These are phyloP conservation scores for Domatiomyces globalis DNA, from an alignment of 2,329 filamentous ascomycete species.

Conservation along the genomic window DNA sequence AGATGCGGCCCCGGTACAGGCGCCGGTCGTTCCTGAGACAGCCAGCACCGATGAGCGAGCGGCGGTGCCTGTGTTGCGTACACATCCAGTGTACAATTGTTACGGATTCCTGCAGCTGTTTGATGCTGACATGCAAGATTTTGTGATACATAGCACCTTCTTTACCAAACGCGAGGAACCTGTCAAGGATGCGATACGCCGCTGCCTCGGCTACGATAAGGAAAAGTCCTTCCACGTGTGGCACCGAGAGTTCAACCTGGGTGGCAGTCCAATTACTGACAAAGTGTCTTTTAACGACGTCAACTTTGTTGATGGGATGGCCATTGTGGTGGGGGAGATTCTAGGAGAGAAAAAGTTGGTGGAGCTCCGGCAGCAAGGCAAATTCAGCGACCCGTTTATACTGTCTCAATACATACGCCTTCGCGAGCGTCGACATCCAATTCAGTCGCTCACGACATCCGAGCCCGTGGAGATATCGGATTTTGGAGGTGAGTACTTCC, in stretches of 20 bases:
- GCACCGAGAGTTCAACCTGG: conserved; percentile 24
- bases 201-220: conserved; percentile 25
- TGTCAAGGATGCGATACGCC: conserved; percentile 29
- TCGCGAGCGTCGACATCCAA: conserved; percentile 13
- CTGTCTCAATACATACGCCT: conserved; percentile 10
- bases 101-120: conserved; percentile 40
- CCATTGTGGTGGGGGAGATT: conserved; percentile 30
- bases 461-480: conserved; percentile 36
- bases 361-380: conserved; percentile 20
- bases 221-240: conserved; percentile 31
- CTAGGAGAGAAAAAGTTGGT: conserved; percentile 22
- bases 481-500: conserved; percentile 40
- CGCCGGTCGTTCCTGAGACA: not conserved
- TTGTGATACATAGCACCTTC: conserved; percentile 29
- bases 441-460: conserved; percentile 10
- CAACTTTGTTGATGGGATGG: conserved; percentile 24
- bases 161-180: conserved; percentile 28
- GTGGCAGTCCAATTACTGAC: conserved; percentile 24
- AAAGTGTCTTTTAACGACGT: conserved; percentile 13
- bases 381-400: conserved; percentile 11
- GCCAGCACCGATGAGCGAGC: conserved; percentile 1
- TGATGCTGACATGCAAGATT: conserved; percentile 34
- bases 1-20: too few relatives aligned
- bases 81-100: conserved; percentile 17
- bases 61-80: not conserved